Evolutionary conservation across 2,329 filamentous ascomycete species (phyloP).

Genomic region (Talaromyces amestolkiae): DNA sequence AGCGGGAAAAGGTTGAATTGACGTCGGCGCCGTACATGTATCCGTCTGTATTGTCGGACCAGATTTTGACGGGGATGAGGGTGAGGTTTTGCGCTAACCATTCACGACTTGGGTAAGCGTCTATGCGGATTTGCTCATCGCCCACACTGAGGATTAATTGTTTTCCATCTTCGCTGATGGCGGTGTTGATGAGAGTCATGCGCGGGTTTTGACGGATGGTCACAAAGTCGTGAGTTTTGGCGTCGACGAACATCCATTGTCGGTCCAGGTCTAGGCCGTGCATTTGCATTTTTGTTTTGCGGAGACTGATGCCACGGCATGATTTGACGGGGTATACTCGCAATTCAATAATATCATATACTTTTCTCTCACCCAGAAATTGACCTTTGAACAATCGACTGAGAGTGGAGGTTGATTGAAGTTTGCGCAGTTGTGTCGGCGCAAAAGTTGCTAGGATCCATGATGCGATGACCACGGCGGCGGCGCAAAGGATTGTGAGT

Average conservation of each 20-base stretch:
- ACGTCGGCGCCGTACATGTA: slow-evolving; percentile 53
- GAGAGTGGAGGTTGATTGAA: not conserved
- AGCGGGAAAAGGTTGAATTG: slow-evolving; percentile 54
- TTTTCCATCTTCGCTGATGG: slow-evolving; percentile 45
- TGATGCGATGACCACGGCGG: slow-evolving; percentile 9
- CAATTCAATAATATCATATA: slow-evolving; percentile 39
- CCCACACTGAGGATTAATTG: slow-evolving; percentile 36
- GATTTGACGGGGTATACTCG: slow-evolving; percentile 66
- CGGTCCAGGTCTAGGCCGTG: slow-evolving; percentile 62
- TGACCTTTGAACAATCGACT: not conserved
- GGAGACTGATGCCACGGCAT: slow-evolving; percentile 60
- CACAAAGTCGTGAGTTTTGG: slow-evolving; percentile 54
- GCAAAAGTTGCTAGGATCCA: slow-evolving; percentile 8
- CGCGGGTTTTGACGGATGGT: slow-evolving; percentile 61
- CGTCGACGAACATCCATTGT: slow-evolving; percentile 65
- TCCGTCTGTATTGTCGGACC: slow-evolving; percentile 58
- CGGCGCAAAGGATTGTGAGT: not conserved
- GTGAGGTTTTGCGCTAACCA: slow-evolving; percentile 57
- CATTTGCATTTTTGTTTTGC: slow-evolving; percentile 51
- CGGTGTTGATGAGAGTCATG: slow-evolving; percentile 63
- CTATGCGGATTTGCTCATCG: slow-evolving; percentile 49
- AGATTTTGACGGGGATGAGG: slow-evolving; percentile 54
- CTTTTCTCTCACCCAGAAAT: not conserved
- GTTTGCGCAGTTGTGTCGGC: slow-evolving; percentile 11
- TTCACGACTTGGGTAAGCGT: slow-evolving; percentile 52